Evolutionary conservation across 192 early-diverging fungal species (phyloP), one percentile per base, ranked within the genome.

Genomic region (Dimargaris cristalligena): DNA sequence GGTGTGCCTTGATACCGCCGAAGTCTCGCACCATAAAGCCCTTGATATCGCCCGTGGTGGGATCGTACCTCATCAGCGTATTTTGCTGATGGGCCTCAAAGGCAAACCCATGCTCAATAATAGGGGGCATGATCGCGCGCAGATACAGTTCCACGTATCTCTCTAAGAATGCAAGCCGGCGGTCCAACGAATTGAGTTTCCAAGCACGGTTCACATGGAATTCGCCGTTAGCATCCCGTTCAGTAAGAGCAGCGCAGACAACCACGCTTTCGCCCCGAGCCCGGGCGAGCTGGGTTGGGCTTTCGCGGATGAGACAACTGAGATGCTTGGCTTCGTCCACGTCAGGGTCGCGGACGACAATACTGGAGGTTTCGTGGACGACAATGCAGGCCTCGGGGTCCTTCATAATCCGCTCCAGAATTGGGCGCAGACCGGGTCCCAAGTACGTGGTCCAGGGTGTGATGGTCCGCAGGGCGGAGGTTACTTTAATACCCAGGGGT

Each of bases 41-140:
- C 31, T 61, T 65, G 11, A 80, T 60, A 31, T 67, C 59, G 38
- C 75, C 77, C 1, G 78, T 70, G 25, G 63, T 60, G 14, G 65
- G 54, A 59, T 77, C 69, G 58, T 82, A 73, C 9, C 78, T 66
- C 28, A 80, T 68, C 49, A 84, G 51, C 34, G 67, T 75, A 62
- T 84, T 84, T 49, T 84, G 82, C 1, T 68, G 71, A 62, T 84
- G 82, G 3, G 79, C 68, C 61, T 84, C 82, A 62, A 84, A 82
- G 3, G 82, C 77, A 64, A 84, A 74, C 20, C 82, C 79, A 57
- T 82, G 78, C 62, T 71, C 59, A 16, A 82, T 54, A 6, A 69
- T 67, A 23, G 80, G 75, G 11, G 82, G 82, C 41, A 84, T 55
- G 44, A 82, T 78, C 14, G 82, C 80, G 48, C 74, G 62, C 33